Conservation (phyloP, 1,284 basidiomycete species). For the Somion occarium region DNA sequence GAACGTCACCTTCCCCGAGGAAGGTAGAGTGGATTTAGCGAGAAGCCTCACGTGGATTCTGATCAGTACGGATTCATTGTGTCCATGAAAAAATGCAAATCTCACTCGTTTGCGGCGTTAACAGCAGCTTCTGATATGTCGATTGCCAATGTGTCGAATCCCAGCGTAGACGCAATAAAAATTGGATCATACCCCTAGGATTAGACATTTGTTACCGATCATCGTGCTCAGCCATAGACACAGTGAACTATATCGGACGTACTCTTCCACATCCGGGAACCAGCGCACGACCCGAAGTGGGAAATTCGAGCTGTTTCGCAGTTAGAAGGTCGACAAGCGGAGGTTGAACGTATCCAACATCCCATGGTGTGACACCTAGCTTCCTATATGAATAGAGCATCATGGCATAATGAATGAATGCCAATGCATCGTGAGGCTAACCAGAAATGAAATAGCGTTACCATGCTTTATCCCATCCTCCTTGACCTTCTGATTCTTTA, state of each 20-base stretch:
- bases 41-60: conserved; percentile 2
- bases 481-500: neutral
- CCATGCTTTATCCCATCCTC: conserved; percentile 32
- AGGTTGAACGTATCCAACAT: conserved; percentile 49
- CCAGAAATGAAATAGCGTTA: neutral
- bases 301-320: conserved; percentile 43
- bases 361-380: conserved; percentile 61
- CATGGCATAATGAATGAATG: neutral
- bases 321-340: conserved; percentile 51
- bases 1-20: conserved; percentile 30
- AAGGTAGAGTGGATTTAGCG: neutral
- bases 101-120: conserved; percentile 44
- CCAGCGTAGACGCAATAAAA: conserved; percentile 45
- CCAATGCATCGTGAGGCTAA: neutral
- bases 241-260: conserved; percentile 16
- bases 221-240: neutral
- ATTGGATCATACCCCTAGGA: conserved; percentile 62
- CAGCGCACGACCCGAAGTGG: conserved; percentile 50
- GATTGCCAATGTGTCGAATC: conserved; percentile 44
- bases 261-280: conserved; percentile 74
- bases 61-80: no score
- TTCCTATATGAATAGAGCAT: conserved; percentile 36
- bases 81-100: no score
- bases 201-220: conserved; percentile 2
- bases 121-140: conserved; percentile 58